These are phyloP conservation scores for Gracilaria domingensis DNA, from an alignment of 23 red algal genomes.

Conservation along the genomic window DNA sequence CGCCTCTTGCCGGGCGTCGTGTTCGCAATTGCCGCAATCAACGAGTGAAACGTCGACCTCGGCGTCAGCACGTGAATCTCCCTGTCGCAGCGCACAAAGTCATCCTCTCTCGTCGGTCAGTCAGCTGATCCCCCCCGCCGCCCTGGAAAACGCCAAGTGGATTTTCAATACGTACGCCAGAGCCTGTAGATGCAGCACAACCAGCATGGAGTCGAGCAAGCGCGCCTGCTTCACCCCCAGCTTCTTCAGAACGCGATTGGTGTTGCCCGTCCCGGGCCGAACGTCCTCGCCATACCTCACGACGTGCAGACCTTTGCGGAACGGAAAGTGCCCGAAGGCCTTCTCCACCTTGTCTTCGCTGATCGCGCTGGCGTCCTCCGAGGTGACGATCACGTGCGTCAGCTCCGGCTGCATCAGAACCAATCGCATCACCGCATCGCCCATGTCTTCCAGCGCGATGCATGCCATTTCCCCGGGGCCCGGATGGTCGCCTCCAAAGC, in stretches of 20 bases:
- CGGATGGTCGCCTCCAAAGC: no score
- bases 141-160: background rate
- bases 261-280: background rate
- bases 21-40: background rate
- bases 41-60: conserved; percentile 4
- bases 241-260: background rate
- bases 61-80: conserved; percentile 10
- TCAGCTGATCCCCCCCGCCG: background rate
- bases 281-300: background rate
- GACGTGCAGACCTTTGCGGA: background rate
- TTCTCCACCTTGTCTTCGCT: background rate
- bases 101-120: background rate
- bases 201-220: background rate
- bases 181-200: background rate
- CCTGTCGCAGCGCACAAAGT: background rate
- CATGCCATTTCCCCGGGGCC: no score
- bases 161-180: conserved; percentile 9
- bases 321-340: background rate
- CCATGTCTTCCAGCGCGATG: no score
- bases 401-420: background rate
- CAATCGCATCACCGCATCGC: background rate
- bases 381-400: background rate
- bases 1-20: background rate
- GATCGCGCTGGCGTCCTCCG: background rate
- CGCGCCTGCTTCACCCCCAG: background rate